A percentile compares a stretch with the other conserved stretches of the same genome.
Evolutionary conservation across 106 monocot species (phyloP).

Genomic region (Allium cepa): DNA sequence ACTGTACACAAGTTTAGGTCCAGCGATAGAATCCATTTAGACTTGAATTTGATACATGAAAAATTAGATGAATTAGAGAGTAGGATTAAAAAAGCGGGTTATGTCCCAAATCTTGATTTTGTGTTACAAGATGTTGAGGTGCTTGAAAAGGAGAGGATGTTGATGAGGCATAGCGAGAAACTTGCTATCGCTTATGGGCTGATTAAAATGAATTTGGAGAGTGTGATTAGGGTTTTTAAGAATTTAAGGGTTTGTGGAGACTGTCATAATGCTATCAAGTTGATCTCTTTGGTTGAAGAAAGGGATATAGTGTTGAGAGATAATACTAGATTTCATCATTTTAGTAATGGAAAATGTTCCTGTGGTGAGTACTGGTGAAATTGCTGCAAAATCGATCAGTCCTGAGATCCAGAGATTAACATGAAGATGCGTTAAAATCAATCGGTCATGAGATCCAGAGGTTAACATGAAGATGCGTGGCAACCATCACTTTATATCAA

Average conservation of each 20-base stretch:
- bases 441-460: no score
- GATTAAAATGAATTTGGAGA: slow-evolving; percentile 22
- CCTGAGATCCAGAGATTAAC: no score
- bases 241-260: slow-evolving; percentile 73
- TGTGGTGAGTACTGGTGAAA: slow-evolving; percentile 72
- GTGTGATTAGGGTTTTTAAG: slow-evolving; percentile 46
- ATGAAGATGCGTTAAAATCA: no score
- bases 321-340: slow-evolving; percentile 64
- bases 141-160: slow-evolving; percentile 34
- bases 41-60: slow-evolving; percentile 31
- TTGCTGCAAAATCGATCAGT: no score
- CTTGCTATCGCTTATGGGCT: slow-evolving; percentile 67
- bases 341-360: slow-evolving; percentile 48
- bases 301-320: slow-evolving; percentile 55
- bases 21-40: slow-evolving; percentile 47
- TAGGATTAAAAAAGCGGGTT: slow-evolving; percentile 35
- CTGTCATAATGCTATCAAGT: slow-evolving; percentile 55
- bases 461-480: no score
- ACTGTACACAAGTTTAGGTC: slow-evolving; percentile 58
- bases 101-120: slow-evolving; percentile 40
- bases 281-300: slow-evolving; percentile 43
- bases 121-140: slow-evolving; percentile 40
- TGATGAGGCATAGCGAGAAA: slow-evolving; percentile 65
- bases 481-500: no score
- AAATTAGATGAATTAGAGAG: slow-evolving; percentile 40